Evolutionary conservation across 768 basidiomycete genomes (phyloP).

Genomic region (Lenzites betulinus): DNA sequence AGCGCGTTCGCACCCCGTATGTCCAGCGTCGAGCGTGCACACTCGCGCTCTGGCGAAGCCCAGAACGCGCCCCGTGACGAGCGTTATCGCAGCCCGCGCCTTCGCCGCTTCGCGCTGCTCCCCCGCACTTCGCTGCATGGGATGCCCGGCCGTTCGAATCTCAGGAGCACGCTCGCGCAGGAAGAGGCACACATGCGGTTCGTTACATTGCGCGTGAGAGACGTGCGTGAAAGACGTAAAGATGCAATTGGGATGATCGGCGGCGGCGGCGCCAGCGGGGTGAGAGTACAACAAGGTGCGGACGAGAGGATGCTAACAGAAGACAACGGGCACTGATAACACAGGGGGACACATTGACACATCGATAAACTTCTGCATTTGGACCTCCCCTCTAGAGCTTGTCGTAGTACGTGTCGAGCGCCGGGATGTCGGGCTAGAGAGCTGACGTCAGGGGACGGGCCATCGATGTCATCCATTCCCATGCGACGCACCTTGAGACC

Average conservation of each 20-base stretch:
- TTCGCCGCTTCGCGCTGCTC: not conserved
- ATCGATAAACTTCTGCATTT: constrained; percentile 26
- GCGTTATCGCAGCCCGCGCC: no score
- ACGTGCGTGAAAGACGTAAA: constrained; percentile 25
- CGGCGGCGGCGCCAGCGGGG: constrained; percentile 13
- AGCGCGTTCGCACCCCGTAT: not conserved
- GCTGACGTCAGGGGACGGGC: not conserved
- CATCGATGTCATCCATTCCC: not conserved
- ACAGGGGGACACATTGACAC: constrained; percentile 25
- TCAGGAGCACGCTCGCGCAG: constrained; percentile 5
- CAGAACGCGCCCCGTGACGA: not conserved
- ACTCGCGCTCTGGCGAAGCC: not conserved
- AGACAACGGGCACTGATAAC: constrained; percentile 24
- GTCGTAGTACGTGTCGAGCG: constrained; percentile 92
- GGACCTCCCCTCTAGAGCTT: constrained; percentile 47
- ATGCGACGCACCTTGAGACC: constrained; percentile 76
- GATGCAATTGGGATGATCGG: constrained; percentile 20
- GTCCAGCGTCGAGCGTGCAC: not conserved
- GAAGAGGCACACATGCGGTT: constrained; percentile 6
- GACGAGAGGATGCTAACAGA: constrained; percentile 19
- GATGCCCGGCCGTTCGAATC: not conserved
- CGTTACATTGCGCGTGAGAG: constrained; percentile 21
- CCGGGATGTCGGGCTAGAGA: constrained; percentile 78
- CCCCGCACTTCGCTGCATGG: constrained; percentile 1
- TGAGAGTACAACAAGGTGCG: constrained; percentile 23